These are phyloP conservation scores for Talaromyces liani DNA, from an alignment of 495 filamentous ascomycete species.

Conservation along the genomic window DNA sequence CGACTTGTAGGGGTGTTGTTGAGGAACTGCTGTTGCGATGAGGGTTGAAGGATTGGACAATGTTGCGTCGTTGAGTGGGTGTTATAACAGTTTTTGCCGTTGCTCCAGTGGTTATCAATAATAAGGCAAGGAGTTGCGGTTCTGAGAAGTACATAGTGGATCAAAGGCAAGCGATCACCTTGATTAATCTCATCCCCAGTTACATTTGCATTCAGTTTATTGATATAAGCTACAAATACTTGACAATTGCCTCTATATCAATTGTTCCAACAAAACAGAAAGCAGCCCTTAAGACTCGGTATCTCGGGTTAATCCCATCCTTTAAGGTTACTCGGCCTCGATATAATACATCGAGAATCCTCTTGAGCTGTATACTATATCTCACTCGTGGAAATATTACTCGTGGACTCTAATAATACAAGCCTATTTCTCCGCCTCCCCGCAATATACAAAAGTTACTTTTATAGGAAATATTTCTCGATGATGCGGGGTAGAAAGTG, in stretches of 20 bases:
- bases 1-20: neutral
- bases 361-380: neutral
- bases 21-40: neutral
- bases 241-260: neutral
- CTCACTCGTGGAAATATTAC: neutral
- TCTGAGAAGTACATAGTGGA: neutral
- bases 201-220: neutral
- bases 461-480: neutral
- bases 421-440: neutral
- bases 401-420: neutral
- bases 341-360: neutral
- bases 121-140: neutral
- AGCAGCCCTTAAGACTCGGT: neutral
- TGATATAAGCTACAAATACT: neutral
- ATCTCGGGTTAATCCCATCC: neutral
- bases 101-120: neutral
- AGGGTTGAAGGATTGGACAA: neutral
- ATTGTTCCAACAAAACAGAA: neutral
- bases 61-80: neutral
- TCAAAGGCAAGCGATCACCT: neutral
- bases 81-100: neutral
- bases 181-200: neutral
- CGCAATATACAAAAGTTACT: neutral
- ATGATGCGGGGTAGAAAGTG: neutral
- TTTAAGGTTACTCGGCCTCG: neutral